Conservation (phyloP, 2,329 filamentous ascomycete genomes). For the Nigrograna mackinnonii region DNA sequence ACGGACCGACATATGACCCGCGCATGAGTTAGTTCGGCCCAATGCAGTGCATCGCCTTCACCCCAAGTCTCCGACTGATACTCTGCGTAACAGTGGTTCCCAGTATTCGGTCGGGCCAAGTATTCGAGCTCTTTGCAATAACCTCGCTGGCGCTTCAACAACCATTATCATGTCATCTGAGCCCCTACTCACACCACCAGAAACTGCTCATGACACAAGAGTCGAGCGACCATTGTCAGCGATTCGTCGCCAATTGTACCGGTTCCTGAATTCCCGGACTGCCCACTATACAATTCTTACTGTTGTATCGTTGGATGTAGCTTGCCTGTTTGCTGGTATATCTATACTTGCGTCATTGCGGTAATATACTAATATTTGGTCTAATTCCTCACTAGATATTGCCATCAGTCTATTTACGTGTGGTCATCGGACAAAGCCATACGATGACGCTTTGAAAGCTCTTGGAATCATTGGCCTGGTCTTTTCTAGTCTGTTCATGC, state of each 20-base stretch:
- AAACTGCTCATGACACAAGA: no score
- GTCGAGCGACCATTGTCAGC: conserved; percentile 1
- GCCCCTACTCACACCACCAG: no score
- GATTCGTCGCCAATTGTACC: conserved; percentile 24
- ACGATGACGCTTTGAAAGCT: conserved; percentile 42
- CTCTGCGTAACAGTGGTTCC: no score
- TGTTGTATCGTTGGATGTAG: conserved; percentile 55
- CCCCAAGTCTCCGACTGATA: no score
- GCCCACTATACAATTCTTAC: conserved; percentile 55
- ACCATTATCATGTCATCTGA: no score
- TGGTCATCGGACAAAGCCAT: conserved; percentile 39
- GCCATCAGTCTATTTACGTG: conserved; percentile 55
- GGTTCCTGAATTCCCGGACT: conserved; percentile 49
- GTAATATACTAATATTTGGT: neutral
- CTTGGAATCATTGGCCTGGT: conserved; percentile 59
- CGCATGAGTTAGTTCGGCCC: no score
- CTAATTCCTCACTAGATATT: conserved; percentile 43
- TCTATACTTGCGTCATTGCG: neutral
- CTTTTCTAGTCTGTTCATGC: conserved; percentile 67
- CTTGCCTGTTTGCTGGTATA: conserved; percentile 54
- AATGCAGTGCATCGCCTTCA: no score
- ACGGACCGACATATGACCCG: no score
- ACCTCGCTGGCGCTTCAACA: no score
- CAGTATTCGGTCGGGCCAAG: no score
- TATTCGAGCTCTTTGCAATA: no score